Evolutionary conservation across 2,329 filamentous ascomycete species (phyloP).

Genomic region (Daldinia sp.): DNA sequence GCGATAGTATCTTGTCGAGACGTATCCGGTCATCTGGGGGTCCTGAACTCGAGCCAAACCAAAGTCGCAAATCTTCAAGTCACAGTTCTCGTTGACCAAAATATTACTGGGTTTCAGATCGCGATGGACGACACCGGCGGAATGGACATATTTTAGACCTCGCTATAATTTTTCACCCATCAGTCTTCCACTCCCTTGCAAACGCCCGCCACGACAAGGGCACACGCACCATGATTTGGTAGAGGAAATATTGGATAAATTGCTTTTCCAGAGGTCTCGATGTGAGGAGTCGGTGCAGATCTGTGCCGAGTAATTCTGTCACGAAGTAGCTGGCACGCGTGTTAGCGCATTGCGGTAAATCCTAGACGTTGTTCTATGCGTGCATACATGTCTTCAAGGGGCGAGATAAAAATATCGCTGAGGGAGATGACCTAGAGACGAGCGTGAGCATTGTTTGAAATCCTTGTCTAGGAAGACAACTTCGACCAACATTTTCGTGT

Average conservation of each 20-base stretch:
- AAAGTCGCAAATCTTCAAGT: slow-evolving; percentile 99
- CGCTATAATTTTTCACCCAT: slow-evolving; percentile 67
- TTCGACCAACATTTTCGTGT: slow-evolving; percentile 86
- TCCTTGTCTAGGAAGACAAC: slow-evolving; percentile 19
- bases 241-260: slow-evolving; percentile 99
- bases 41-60: slow-evolving; percentile 97
- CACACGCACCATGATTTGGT: slow-evolving; percentile 89
- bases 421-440: slow-evolving; percentile 85
- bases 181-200: slow-evolving; percentile 8
- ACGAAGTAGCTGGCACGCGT: slow-evolving; percentile 83
- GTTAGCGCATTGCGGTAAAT: slow-evolving; percentile 41
- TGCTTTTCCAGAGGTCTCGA: slow-evolving; percentile 98
- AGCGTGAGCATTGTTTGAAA: slow-evolving; percentile 32
- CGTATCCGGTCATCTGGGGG: slow-evolving; percentile 99
- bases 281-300: slow-evolving; percentile 93
- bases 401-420: slow-evolving; percentile 99
- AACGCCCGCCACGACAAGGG: background rate
- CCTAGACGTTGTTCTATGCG: background rate
- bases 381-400: slow-evolving; percentile 94
- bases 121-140: slow-evolving; percentile 95
- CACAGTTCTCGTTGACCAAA: slow-evolving; percentile 99
- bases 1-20: slow-evolving; percentile 98
- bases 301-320: slow-evolving; percentile 95
- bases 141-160: slow-evolving; percentile 98
- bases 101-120: slow-evolving; percentile 99